Base-by-base conservation (phyloP, 2,329 filamentous ascomycete genomes). In the Sporothrix dimorphospora region DNA sequence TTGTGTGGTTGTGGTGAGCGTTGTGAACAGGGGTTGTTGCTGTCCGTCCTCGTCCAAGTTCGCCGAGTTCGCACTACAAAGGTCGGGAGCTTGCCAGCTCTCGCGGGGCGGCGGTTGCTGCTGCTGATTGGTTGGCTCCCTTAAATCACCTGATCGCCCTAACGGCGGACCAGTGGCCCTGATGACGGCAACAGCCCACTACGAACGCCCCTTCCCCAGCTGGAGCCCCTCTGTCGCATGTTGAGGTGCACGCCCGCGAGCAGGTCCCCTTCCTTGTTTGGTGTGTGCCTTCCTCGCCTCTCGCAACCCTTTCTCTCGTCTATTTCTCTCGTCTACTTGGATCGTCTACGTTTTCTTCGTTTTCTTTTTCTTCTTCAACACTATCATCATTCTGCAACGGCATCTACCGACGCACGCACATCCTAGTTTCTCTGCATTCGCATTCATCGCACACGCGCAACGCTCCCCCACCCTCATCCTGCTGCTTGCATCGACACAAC, bases 131-230 rank as follows among this genome's bases (percentile, higher is more conserved):
- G 63, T 8, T n/a, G 4, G 8, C 12, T 14, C 6, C 14, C 8
- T 21, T 1, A 27, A 19, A 34, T 66, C 63, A 66, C 63, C 63
- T 66, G 63, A 66, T 66, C 38, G 38, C 21, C 59, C 21, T 27
- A 40, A 19, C 38, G n/a, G 21, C 38, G 38, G 12, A 40, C 59
- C 11, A 65, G 34, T 63, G 61, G 24, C 61, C 61, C 40, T 65
- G 38, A 30, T 30, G 61, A 65, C 38, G 61, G 61, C 40, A 65
- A 65, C 61, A 65, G 38, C 61, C 57, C 57, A 61, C 59, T 27
- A 6, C 21, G 38, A 24, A 16, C 38, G 57, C n/a, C n/a, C 57
- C n/a, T 63, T 21, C 57, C 55, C 8, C 27, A 19, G 6, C 55
- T 9, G 4, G 14, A 38, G n/a, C 47, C 47, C 47, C 47, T 49